phyloP scores from a whole-genome alignment of 2,329 filamentous ascomycete genomes.

The Ophiosphaerella herpotricha region DNA sequence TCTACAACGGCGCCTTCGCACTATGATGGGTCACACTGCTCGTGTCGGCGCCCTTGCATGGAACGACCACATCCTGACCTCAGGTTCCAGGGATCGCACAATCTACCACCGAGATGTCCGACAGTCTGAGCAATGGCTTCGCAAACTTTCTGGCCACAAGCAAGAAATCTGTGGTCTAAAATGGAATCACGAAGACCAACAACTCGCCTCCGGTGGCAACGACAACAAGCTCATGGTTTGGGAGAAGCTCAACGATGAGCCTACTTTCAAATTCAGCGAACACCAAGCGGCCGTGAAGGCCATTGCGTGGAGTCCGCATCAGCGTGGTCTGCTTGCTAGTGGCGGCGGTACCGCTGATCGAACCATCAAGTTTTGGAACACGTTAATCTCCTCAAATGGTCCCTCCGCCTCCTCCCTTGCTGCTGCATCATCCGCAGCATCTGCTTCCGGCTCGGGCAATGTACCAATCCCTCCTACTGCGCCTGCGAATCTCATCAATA shows the following conservation, averaged over 20 bases:
- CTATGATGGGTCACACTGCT: constrained; percentile 95
- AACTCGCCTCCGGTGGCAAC: constrained; percentile 93
- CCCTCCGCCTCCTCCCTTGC: constrained; percentile 48
- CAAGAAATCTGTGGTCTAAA: constrained; percentile 96
- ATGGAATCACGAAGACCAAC: constrained; percentile 96
- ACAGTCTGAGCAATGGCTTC: constrained; percentile 85
- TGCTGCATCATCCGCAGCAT: constrained; percentile 42
- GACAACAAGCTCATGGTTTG: constrained; percentile 99
- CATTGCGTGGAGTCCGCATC: constrained; percentile 96
- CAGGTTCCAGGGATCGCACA: constrained; percentile 86
- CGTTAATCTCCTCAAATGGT: constrained; percentile 69
- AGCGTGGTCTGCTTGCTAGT: constrained; percentile 89
- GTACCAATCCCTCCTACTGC: constrained; percentile 39
- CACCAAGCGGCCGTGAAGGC: constrained; percentile 97
- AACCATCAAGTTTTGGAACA: constrained; percentile 98
- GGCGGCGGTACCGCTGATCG: constrained; percentile 95
- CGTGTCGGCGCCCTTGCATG: constrained; percentile 93
- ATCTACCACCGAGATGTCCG: constrained; percentile 97
- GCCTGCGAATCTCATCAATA: constrained; percentile 63
- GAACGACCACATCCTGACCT: constrained; percentile 97
- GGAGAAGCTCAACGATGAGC: constrained; percentile 93
- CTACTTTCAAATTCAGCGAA: constrained; percentile 90
- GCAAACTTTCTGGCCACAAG: constrained; percentile 89
- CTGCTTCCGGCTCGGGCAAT: constrained; percentile 37
- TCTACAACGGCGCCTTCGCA: constrained; percentile 79